Percentiles rank a stretch among this genome's conserved stretches.
These are phyloP conservation scores for Hyphopichia khmerensis DNA, from an alignment of 1,139 yeast species.

Conservation along the genomic window DNA sequence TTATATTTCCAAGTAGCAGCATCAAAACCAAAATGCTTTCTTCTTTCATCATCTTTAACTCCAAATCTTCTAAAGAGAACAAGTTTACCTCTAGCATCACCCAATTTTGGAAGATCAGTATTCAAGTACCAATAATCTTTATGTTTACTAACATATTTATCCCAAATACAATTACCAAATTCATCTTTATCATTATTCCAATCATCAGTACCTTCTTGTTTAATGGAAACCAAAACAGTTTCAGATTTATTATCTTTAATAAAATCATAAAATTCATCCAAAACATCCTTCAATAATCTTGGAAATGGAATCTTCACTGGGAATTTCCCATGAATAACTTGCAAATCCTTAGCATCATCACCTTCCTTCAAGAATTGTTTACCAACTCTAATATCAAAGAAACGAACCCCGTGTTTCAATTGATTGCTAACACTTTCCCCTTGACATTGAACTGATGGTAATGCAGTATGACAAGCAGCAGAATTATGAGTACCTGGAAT, in stretches of 20 bases:
- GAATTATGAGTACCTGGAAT: slow-evolving; percentile 83
- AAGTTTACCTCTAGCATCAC: slow-evolving; percentile 67
- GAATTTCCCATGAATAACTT: slow-evolving; percentile 74
- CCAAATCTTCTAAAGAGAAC: slow-evolving; percentile 72
- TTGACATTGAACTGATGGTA: slow-evolving; percentile 81
- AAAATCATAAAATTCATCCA: slow-evolving; percentile 60
- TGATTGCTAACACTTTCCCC: slow-evolving; percentile 61
- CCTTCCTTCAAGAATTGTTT: slow-evolving; percentile 53
- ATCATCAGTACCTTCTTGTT: slow-evolving; percentile 69
- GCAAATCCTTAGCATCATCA: slow-evolving; percentile 53
- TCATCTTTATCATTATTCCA: slow-evolving; percentile 67
- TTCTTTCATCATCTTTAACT: slow-evolving; percentile 45
- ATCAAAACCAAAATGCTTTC: slow-evolving; percentile 57
- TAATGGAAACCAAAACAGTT: slow-evolving; percentile 64
- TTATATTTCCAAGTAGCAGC: slow-evolving; percentile 71
- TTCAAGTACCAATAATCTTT: slow-evolving; percentile 63
- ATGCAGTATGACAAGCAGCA: slow-evolving; percentile 71
- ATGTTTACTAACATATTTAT: slow-evolving; percentile 50
- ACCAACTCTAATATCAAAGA: slow-evolving; percentile 68
- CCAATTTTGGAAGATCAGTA: slow-evolving; percentile 54
- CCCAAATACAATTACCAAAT: slow-evolving; percentile 65
- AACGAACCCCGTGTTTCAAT: slow-evolving; percentile 70
- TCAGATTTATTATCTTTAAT: slow-evolving; percentile 55
- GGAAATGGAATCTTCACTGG: slow-evolving; percentile 67
- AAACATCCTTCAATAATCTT: slow-evolving; percentile 45